phyloP scores from a whole-genome alignment of 2,329 filamentous ascomycete species.

The Graphilbum ipis-grandicollis region DNA sequence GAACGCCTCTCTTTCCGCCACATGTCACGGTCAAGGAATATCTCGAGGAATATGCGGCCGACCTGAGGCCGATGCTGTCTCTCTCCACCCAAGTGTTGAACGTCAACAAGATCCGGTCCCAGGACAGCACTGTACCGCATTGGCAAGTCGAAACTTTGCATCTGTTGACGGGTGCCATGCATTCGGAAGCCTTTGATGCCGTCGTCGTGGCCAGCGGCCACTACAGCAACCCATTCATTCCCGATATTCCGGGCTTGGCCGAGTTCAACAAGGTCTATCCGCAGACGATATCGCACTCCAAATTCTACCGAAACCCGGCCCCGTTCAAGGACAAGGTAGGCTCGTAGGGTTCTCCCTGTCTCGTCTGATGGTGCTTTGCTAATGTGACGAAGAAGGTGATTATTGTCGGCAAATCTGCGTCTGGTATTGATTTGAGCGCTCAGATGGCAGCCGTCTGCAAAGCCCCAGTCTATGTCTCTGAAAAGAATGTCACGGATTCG shows the following conservation, averaged over 20 bases:
- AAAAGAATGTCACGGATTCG: constrained; percentile 8
- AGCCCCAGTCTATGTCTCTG: constrained; percentile 21
- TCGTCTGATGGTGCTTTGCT: too few relatives aligned
- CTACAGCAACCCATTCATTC: constrained; percentile 45
- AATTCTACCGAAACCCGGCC: constrained; percentile 47
- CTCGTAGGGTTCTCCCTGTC: too few relatives aligned
- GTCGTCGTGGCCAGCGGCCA: constrained; percentile 51
- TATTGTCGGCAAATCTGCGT: constrained; percentile 32
- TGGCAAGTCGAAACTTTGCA: constrained; percentile 7
- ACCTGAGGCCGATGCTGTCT: constrained; percentile 37
- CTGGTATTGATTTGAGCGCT: constrained; percentile 22
- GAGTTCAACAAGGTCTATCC: constrained; percentile 38
- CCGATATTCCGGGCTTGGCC: constrained; percentile 38
- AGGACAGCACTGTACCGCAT: background rate
- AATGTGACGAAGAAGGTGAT: constrained; percentile 34
- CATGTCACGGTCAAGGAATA: constrained; percentile 48
- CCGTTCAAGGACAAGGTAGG: constrained; percentile 3
- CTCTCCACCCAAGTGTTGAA: constrained; percentile 46
- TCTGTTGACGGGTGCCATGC: constrained; percentile 25
- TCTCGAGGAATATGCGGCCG: constrained; percentile 43
- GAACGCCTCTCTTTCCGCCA: constrained; percentile 47
- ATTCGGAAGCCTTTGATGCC: constrained; percentile 44
- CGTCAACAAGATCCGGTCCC: constrained; percentile 7
- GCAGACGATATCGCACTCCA: constrained; percentile 45
- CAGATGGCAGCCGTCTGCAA: constrained; percentile 31